Conservation (phyloP, 1,284 basidiomycete genomes). For the Irpex sp. region DNA sequence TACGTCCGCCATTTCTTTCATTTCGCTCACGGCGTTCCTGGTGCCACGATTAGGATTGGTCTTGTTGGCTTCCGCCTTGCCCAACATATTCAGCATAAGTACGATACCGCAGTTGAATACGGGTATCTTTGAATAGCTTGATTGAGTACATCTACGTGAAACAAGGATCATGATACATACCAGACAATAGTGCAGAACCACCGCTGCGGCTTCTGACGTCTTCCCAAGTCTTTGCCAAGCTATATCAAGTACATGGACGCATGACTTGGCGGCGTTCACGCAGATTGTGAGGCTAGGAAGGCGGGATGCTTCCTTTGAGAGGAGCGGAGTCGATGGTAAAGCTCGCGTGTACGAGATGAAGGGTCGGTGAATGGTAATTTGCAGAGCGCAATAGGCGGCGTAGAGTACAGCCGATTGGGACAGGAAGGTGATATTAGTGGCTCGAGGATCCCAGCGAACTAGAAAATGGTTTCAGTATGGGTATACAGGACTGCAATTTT, state of each 20-base stretch:
- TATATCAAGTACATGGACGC: slow-evolving; percentile 56
- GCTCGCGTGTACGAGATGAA: slow-evolving; percentile 47
- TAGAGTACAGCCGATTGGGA: slow-evolving; percentile 69
- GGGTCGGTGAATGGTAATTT: slow-evolving; percentile 74
- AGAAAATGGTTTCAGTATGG: neutral
- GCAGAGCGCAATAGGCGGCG: slow-evolving; percentile 64
- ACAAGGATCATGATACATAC: neutral
- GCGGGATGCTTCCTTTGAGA: slow-evolving; percentile 20
- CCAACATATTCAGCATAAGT: slow-evolving; percentile 67
- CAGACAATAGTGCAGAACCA: neutral
- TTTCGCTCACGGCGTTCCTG: slow-evolving; percentile 43
- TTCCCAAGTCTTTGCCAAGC: neutral
- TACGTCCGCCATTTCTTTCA: slow-evolving; percentile 63
- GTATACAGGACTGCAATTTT: neutral
- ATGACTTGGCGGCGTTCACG: slow-evolving; percentile 60
- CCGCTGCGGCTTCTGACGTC: neutral
- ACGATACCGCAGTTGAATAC: slow-evolving; percentile 61
- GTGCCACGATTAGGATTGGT: neutral
- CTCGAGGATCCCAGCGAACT: slow-evolving; percentile 55
- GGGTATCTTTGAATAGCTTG: slow-evolving; percentile 21
- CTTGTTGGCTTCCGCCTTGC: slow-evolving; percentile 41
- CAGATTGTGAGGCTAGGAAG: slow-evolving; percentile 61
- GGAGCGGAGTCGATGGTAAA: neutral
- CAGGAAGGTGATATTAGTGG: slow-evolving; percentile 50
- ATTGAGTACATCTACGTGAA: neutral